Base-by-base conservation (phyloP, 2,329 filamentous ascomycete genomes). In the Immersiporthe knoxdaviesiana region DNA sequence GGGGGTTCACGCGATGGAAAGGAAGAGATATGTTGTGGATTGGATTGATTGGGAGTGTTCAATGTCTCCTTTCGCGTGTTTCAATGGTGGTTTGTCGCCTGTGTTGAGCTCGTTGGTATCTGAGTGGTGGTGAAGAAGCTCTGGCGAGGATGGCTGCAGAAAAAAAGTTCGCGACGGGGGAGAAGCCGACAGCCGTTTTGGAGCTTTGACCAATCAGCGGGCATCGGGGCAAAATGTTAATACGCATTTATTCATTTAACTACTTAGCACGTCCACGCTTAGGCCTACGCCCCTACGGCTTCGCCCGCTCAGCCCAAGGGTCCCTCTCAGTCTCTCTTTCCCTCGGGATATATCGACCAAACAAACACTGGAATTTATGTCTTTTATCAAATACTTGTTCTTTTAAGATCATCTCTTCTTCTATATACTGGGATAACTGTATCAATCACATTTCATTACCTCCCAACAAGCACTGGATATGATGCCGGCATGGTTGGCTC, bases 111-210 rank as follows among this genome's bases (percentile, higher is more conserved):
- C 52, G 61, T 56, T 56, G 60, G 62, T 59, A n/a, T 61, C 39
- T 35, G 58, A 52, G 47, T 68, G 32, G 39, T 27, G 21, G 6
- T 30, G 47, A 50, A 30, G 54, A 41, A 27, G 44, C 39, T 50
- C 18, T 27, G 37, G 65, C 56, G 41, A 39, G 14, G 44, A n/a
- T n/a, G 24, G 14, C 37, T 35, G 61, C n/a, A 37, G 14, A 50
- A 67, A 67, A 70, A 71, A 71, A 63, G 64, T 69, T 69, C 67
- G 44, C 50, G 61, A 63, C 64, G 47, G 61, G 54, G 39, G 39
- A 8, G 54, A 27, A 52, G 54, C 64, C 59, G 35, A 62, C n/a
- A 37, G 35, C 16, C 24, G 12, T 32, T 54, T 47, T 39, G 18
- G 27, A 71, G 69, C 69, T 71, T 27, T 30, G 63, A 37, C 69